Percentiles rank a stretch among this genome's conserved stretches.
Conservation (phyloP, 306 rosid species). For the Argentina anserina region DNA sequence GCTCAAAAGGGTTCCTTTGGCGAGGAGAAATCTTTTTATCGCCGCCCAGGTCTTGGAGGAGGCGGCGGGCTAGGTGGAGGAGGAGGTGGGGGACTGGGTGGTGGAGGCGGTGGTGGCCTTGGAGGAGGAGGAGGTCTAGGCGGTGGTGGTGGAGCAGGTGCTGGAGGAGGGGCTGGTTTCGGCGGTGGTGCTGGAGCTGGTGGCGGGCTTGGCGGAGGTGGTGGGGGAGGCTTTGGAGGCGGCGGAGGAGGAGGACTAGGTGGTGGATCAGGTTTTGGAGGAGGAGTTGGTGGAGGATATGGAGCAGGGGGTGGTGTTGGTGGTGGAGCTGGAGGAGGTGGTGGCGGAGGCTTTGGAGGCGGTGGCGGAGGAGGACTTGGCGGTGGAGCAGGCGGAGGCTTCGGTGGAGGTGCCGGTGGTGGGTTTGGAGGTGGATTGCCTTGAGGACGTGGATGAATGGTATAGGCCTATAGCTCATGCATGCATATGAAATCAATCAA, state of each 20-base stretch:
- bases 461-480: too few relatives aligned
- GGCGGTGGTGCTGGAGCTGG: slow-evolving; percentile 24
- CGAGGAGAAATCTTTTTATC: slow-evolving; percentile 36
- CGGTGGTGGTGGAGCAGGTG: slow-evolving; percentile 22
- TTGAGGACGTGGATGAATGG: slow-evolving; percentile 25
- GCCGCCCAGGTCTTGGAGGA: background rate
- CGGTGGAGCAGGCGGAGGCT: slow-evolving; percentile 19
- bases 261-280: slow-evolving; percentile 25
- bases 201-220: slow-evolving; percentile 26
- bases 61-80: slow-evolving; percentile 33
- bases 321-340: slow-evolving; percentile 59
- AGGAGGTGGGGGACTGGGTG: slow-evolving; percentile 1
- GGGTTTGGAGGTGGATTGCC: slow-evolving; percentile 61
- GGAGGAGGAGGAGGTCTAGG: slow-evolving; percentile 34
- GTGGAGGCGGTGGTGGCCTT: slow-evolving; percentile 33
- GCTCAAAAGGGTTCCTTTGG: slow-evolving; percentile 26
- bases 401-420: slow-evolving; percentile 35
- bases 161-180: slow-evolving; percentile 21
- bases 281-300: slow-evolving; percentile 38
- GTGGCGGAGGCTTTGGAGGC: slow-evolving; percentile 45
- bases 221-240: slow-evolving; percentile 60
- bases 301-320: slow-evolving; percentile 45
- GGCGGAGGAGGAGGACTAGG: slow-evolving; percentile 49
- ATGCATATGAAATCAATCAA: background rate
- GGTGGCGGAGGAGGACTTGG: slow-evolving; percentile 31